A percentile compares a stretch with the other conserved stretches of the same genome.
Conservation (phyloP, 306 rosid species). For the Inga leiocalycina region DNA sequence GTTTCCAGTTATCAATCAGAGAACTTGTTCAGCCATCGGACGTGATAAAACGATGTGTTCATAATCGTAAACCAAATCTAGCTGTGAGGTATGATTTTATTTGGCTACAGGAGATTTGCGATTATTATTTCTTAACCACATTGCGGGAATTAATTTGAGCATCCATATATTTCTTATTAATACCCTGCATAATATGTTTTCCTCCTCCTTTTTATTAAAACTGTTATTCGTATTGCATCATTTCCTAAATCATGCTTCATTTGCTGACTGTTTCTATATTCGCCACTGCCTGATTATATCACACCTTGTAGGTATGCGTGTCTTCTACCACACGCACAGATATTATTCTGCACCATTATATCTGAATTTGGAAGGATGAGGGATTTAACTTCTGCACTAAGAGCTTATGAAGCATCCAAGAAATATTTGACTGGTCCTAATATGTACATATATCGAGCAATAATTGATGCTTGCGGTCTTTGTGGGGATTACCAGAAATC, state of each 20-base stretch:
- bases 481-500: conserved; percentile 80
- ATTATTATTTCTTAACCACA: conserved; percentile 22
- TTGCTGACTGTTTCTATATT: not conserved
- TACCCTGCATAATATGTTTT: not conserved
- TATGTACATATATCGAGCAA: conserved; percentile 83
- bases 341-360: conserved; percentile 66
- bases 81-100: conserved; percentile 80
- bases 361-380: conserved; percentile 77
- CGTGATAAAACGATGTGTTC: conserved; percentile 67
- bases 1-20: conserved; percentile 68
- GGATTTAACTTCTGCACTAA: conserved; percentile 73
- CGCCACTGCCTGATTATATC: conserved; percentile 29
- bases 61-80: conserved; percentile 58
- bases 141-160: conserved; percentile 10
- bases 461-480: conserved; percentile 80
- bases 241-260: conserved; percentile 16
- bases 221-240: conserved; percentile 8
- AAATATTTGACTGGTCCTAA: conserved; percentile 52
- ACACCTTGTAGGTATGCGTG: conserved; percentile 77
- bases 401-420: conserved; percentile 69
- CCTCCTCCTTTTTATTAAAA: not conserved
- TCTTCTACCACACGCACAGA: conserved; percentile 71
- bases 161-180: conserved; percentile 3
- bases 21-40: conserved; percentile 66
- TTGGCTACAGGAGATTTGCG: conserved; percentile 23